Evolutionary conservation across 306 rosid genomes (phyloP), one percentile per base, ranked within the genome.

Genomic region (Geum urbanum): DNA sequence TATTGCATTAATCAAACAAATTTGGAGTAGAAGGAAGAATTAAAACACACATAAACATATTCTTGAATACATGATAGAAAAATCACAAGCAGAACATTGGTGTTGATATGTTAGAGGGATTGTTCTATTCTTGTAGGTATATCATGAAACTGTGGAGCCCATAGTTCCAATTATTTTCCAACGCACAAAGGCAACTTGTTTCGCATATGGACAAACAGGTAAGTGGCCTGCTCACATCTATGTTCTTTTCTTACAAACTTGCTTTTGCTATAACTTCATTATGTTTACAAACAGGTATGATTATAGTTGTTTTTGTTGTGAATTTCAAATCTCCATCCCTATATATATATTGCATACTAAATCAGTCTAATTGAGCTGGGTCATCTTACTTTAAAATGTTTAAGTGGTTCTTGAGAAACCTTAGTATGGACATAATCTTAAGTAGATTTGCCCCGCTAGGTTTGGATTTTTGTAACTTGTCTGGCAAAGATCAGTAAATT

Each of bases 161-260:
- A 91, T 95, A 72, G 97, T 95, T 86, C 99, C 99, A 57, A 87
- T 95, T 60, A 91, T 95, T 66, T 95, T 95, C 79, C 96, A 95
- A 69, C 92, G 99, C 67, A 95, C 97, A 45, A 95, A 95, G 77
- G 99, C 97, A 53, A 95, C 99, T 43, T 95, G 99, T 87, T 95
- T 95, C 80, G 99, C 99, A 16, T 95, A 95, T 27, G 99, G 99
- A 20, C 99, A 95, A 84, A 95, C 99, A 87, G 99, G 99, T 91
- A 76, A 51, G 77, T 75, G 47, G 50, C 74, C 71, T 50, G 46
- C 66, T 67, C 39, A 60, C 74, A 60, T 76, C 73, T 71, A 51
- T 79, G 22, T 67, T 59, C 11, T 66, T 72, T 66, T 65, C 54
- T 76, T 63, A 19, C 77, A 44, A 45, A 49, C 60, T 37, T 71